Evolutionary conservation across 768 basidiomycete genomes (phyloP), one percentile per base, ranked within the genome.

Genomic region (Lactarius indigo): DNA sequence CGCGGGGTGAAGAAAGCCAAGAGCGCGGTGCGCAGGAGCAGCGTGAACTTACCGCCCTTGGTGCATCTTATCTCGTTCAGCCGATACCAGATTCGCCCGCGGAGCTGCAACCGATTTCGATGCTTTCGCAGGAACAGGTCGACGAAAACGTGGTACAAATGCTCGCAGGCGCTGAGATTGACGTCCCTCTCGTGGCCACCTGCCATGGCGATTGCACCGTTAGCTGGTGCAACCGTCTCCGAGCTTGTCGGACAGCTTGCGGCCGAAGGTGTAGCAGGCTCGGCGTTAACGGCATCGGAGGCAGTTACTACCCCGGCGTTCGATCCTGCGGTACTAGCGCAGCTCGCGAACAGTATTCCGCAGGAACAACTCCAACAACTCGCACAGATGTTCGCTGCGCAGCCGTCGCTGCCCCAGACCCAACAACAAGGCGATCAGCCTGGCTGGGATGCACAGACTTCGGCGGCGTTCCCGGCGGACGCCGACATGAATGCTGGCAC

Each of bases 61-160:
- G 84, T 30, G 91, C 91, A 52, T 75, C 90, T 39, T 94, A 94
- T 75, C 87, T 89, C 81, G 82, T 82, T 15, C 75, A 80, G 55
- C 89, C 89, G 69, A 89, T 93, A 71, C 92, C 92, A 54, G 90
- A 92, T 58, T 84, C 87, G 65, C 89, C 92, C 23, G 84, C 84
- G 44, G 92, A 93, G 76, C 87, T 89, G 31, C 74, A 84, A 23
- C 75, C 77, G 67, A 79, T 82, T 69, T 81, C 89, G 66, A 73
- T 83, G 57, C 64, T 57, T 50, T 56, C 66, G 3, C 90, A 90
- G 70, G 91, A 90, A 70, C 87, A 91, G 71, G 80, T 85, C 64
- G 89, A 91, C 76, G 80, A 75, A 71, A 81, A 84, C 61, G 82
- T 84, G 70, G 82, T 81, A 73, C 74, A 78, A 57, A 93, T 94